Conservation (phyloP, 2,329 filamentous ascomycete genomes). For the Nothopassalora personata region DNA sequence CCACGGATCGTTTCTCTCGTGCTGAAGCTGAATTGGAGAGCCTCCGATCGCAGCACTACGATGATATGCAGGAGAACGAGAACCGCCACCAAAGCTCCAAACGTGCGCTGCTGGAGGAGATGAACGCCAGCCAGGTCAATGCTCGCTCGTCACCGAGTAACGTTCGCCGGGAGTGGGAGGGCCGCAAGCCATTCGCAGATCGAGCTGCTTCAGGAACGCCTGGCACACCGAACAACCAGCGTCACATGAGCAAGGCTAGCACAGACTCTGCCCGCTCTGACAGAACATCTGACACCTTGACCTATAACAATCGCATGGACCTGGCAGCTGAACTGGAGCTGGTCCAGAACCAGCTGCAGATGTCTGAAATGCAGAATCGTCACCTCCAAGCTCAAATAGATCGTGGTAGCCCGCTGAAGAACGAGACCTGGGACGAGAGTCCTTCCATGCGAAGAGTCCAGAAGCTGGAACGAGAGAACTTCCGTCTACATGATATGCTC, state of each 20-base stretch:
- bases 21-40: slow-evolving; percentile 80
- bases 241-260: slow-evolving; percentile 60
- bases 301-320: slow-evolving; percentile 85
- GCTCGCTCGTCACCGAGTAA: slow-evolving; percentile 68
- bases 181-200: slow-evolving; percentile 64
- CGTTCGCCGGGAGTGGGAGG: slow-evolving; percentile 54
- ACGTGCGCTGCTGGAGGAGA: slow-evolving; percentile 77
- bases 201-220: slow-evolving; percentile 44
- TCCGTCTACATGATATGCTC: slow-evolving; percentile 83
- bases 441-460: slow-evolving; percentile 76
- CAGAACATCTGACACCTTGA: slow-evolving; percentile 73
- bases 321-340: slow-evolving; percentile 85
- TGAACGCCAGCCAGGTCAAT: slow-evolving; percentile 75
- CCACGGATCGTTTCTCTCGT: slow-evolving; percentile 71
- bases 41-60: slow-evolving; percentile 66
- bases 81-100: slow-evolving; percentile 57
- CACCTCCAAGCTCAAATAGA: slow-evolving; percentile 86
- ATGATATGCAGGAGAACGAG: slow-evolving; percentile 63
- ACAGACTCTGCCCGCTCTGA: slow-evolving; percentile 80
- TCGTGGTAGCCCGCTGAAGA: slow-evolving; percentile 53
- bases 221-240: slow-evolving; percentile 63
- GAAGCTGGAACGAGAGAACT: slow-evolving; percentile 89
- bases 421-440: slow-evolving; percentile 60
- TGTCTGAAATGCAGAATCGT: slow-evolving; percentile 90
- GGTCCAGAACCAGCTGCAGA: slow-evolving; percentile 87